phyloP scores from a whole-genome alignment of 805 yeast genomes.

The Metschnikowia cubensis region DNA sequence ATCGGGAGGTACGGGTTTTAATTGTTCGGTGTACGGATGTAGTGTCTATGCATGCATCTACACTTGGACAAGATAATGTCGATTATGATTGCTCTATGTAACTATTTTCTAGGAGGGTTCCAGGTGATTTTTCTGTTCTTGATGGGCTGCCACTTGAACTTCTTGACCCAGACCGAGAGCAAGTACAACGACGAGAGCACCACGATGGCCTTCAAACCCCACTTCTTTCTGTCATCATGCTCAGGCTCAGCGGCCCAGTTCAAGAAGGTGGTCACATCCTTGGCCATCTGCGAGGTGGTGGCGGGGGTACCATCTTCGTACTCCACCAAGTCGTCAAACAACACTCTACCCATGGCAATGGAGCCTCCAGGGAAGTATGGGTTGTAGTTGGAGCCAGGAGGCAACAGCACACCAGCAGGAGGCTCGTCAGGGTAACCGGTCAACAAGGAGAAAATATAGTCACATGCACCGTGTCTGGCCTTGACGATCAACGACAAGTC shows the following conservation, averaged over 20 bases:
- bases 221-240: constrained; percentile 95
- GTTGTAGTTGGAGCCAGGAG: constrained; percentile 95
- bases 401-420: constrained; percentile 93
- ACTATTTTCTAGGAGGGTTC: constrained; percentile 77
- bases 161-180: constrained; percentile 86
- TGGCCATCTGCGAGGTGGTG: constrained; percentile 98
- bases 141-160: constrained; percentile 96
- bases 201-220: constrained; percentile 89
- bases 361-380: constrained; percentile 99
- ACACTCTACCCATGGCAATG: constrained; percentile 98
- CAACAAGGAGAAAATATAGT: constrained; percentile 88
- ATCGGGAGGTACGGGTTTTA: too few relatives aligned
- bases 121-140: constrained; percentile 91
- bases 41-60: too few relatives aligned
- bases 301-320: constrained; percentile 99
- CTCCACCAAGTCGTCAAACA: constrained; percentile 96
- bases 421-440: constrained; percentile 99
- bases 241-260: constrained; percentile 99
- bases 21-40: too few relatives aligned
- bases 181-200: constrained; percentile 75
- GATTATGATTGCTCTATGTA: constrained; percentile 3
- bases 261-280: constrained; percentile 92
- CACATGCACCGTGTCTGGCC: constrained; percentile 98
- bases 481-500: constrained; percentile 95
- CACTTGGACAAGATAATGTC: background rate